Evolutionary conservation across 352 stramenopile species (phyloP).

Genomic region (Phytopythium chamaehyphon): DNA sequence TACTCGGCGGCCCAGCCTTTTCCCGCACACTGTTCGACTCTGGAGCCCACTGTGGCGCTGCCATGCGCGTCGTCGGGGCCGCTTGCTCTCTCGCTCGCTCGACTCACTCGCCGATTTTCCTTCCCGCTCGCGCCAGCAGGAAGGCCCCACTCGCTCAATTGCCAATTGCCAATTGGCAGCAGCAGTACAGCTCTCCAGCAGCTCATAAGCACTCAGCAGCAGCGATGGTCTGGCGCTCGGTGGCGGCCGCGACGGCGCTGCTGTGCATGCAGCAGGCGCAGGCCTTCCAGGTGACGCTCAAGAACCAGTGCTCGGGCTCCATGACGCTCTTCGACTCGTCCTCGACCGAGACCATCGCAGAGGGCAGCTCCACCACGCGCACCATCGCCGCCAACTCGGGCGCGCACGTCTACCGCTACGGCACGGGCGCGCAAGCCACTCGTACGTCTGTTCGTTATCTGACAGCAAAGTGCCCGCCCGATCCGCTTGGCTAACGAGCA

Average conservation of each 20-base stretch:
- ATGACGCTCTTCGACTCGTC: slow-evolving; percentile 51
- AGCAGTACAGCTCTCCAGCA: too few relatives aligned
- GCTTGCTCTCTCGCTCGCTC: not conserved
- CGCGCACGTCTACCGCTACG: slow-evolving; percentile 45
- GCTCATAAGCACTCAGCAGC: too few relatives aligned
- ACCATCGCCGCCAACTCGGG: slow-evolving; percentile 28
- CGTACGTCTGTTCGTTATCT: slow-evolving; percentile 18
- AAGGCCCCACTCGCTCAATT: not conserved
- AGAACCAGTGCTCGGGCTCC: slow-evolving; percentile 39
- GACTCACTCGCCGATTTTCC: not conserved
- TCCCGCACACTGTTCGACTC: too few relatives aligned
- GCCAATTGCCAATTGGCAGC: not conserved
- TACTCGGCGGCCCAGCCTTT: too few relatives aligned
- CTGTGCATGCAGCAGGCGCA: slow-evolving; percentile 16
- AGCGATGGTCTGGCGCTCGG: slow-evolving; percentile 24
- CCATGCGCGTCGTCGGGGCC: not conserved
- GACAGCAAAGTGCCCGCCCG: slow-evolving; percentile 2
- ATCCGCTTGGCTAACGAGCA: slow-evolving; percentile 5
- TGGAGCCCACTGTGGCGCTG: not conserved
- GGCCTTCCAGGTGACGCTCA: slow-evolving; percentile 39
- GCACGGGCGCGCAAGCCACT: slow-evolving; percentile 40
- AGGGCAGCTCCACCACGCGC: slow-evolving; percentile 24
- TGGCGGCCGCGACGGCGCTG: slow-evolving; percentile 20
- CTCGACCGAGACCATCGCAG: slow-evolving; percentile 24
- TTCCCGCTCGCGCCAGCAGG: slow-evolving; percentile 4